Evolutionary conservation across 805 yeast species (phyloP), one percentile per base, ranked within the genome.

Genomic region (Limtongia smithiae): DNA sequence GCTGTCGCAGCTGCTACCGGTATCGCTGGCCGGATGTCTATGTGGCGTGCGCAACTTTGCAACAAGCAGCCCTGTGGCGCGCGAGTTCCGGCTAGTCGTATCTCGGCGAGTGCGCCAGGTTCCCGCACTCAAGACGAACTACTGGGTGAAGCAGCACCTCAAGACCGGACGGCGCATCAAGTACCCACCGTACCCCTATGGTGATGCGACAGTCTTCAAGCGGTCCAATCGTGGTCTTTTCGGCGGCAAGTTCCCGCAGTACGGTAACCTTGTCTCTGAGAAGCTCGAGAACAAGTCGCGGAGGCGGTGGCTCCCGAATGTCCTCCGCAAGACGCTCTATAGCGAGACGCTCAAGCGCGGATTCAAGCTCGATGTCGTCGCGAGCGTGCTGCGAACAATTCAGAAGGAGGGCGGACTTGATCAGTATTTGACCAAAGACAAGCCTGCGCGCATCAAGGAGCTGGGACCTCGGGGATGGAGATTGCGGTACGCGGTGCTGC

Each of bases 361-460:
- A 34, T 66, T 89, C 38, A 71, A 72, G 41, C 67, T 87, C 46
- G 80, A 76, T 51, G 80, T 89, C 31, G 82, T 89, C 6, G 78
- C 97, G 4, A 78, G 82, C 51, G 97, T 89, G 4, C 74, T 93
- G 63, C 80, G 82, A 61, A 89, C 97, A 0, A 83, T 93, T 51
- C 83, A 86, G 50, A 86, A 81, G 60, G 97, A 91, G 67, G 98
- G 98, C 54, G 98, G 99, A 4, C 73, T 93, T 48, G 99, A 93
- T 65, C 82, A 82, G 57, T 93, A 93, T 65, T 68, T 93, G 54
- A 76, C 81, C 37, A 93, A 93, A 68, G 95, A 89, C 51, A 87
- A 85, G 59, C 74, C 94, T 4, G 94, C 95, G 2, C 77, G 98
- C 71, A 74, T 87, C 57, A 93, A 93, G 71, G 95, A 93, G 65